Percentiles rank a stretch among this genome's conserved stretches.
Conservation (phyloP, 371 early-diverging fungal species). For the Mucor lusitanicus region DNA sequence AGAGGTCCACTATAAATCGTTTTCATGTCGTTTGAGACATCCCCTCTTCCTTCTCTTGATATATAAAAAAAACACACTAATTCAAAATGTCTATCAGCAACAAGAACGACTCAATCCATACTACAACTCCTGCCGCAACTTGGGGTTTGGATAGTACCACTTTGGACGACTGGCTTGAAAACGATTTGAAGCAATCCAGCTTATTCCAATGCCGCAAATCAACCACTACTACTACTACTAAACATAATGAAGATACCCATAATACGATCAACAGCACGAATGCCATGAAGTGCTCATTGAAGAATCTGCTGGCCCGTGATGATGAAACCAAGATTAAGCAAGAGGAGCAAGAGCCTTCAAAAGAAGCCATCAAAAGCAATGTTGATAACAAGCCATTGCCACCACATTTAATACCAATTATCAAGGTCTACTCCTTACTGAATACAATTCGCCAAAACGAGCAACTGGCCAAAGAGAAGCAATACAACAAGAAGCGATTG, state of each 20-base stretch:
- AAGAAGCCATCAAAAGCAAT: background rate
- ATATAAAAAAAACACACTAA: background rate
- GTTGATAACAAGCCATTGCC: background rate
- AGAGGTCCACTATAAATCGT: background rate
- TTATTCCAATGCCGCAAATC: constrained; percentile 10
- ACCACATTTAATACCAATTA: constrained; percentile 9
- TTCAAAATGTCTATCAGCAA: background rate
- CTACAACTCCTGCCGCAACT: background rate
- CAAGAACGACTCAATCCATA: background rate
- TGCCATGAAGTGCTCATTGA: constrained; percentile 4
- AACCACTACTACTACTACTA: constrained; percentile 72
- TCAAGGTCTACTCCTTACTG: constrained; percentile 7
- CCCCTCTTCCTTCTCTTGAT: background rate
- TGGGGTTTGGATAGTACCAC: constrained; percentile 20
- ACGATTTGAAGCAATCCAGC: constrained; percentile 31
- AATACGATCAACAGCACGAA: background rate
- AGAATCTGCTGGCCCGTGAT: background rate
- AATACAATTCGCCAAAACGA: constrained; percentile 13
- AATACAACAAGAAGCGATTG: background rate
- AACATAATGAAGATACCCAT: background rate
- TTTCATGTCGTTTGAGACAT: background rate
- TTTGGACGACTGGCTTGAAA: constrained; percentile 41
- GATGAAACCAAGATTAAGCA: background rate
- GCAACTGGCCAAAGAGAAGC: background rate
- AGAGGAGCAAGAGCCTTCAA: background rate